Evolutionary conservation across 1,284 basidiomycete species (phyloP), one percentile per base, ranked within the genome.

Genomic region (Cutaneotrichosporon dermatis): DNA sequence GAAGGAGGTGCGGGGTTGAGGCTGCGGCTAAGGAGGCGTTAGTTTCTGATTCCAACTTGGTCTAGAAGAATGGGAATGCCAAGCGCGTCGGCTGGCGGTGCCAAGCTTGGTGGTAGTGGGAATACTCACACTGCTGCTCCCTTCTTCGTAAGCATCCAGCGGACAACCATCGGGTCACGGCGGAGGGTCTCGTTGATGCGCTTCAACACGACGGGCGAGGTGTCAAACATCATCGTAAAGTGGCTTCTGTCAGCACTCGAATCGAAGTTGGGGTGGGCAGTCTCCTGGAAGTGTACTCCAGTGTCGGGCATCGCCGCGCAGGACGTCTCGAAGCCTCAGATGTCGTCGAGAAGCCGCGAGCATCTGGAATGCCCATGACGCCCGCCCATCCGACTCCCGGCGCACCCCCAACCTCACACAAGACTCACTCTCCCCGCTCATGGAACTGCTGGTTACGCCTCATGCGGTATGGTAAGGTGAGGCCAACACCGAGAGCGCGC

Each of bases 181-280:
- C 73, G 66, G 41, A 79, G 62, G 50, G 74, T 71, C 51, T 75
- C 72, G 63, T 75, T 69, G 44, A 79, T 61, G 36, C 69, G 59
- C 48, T 70, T 68, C 11, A 78, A 57, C n/a, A 77, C 70, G 4
- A 70, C 63, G n/a, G 77, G 76, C 4, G 75, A 77, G 5, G 74
- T 75, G 59, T 79, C 77, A 54, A 78, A 79, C 5, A 65, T 60
- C 68, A 79, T 73, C 13, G 70, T 68, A 54, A 79, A 79, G 60
- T 79, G 76, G 63, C 77, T 79, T 51, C n/a, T 16, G 43, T 57
- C 46, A 54, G 61, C 59, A 25, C 25, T 25, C 2, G 25, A 25
- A 25, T 25, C 16, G 6, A 12, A 46, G 11, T 13, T 25, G 34
- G 46, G 12, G 13, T 15, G 4, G 13, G 4, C 41, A 5, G 41